Conservation (phyloP, 73 alveolate genomes). For the Tetrahymena malaccensis region DNA sequence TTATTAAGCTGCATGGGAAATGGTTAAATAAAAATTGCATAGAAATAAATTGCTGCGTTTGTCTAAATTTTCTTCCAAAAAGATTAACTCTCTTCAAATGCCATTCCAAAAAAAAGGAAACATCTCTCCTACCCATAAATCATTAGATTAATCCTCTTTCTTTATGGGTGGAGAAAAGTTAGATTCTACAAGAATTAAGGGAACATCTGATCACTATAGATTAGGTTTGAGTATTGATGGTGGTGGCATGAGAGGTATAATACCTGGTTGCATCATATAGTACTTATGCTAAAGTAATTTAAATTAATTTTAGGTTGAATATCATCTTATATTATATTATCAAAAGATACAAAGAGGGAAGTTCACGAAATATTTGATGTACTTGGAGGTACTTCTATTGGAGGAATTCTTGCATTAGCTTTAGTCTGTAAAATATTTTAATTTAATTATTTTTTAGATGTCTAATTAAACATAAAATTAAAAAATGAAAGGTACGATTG, state of each 20-base stretch:
- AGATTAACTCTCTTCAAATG: neutral
- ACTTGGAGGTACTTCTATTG: constrained; percentile 32
- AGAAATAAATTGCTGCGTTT: neutral
- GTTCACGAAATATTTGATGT: constrained; percentile 20
- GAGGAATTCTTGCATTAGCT: constrained; percentile 27
- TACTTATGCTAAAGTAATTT: neutral
- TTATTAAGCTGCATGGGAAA: neutral
- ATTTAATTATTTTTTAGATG: neutral
- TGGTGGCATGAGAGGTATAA: constrained; percentile 39
- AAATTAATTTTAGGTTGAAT: neutral
- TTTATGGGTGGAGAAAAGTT: neutral
- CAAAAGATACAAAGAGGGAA: neutral
- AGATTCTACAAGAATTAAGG: neutral
- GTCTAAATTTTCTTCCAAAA: neutral
- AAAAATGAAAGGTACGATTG: neutral
- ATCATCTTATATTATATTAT: neutral
- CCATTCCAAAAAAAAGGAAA: neutral
- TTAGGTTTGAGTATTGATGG: constrained; percentile 32
- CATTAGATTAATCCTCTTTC: neutral
- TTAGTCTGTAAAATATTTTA: neutral
- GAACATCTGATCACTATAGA: neutral
- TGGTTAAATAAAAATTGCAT: neutral
- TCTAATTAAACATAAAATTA: neutral
- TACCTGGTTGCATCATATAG: constrained; percentile 14
- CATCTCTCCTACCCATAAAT: neutral